A percentile compares a stretch with the other conserved stretches of the same genome.
Evolutionary conservation across 345 rosid genomes (phyloP).

Genomic region (Aquilaria malaccensis): DNA sequence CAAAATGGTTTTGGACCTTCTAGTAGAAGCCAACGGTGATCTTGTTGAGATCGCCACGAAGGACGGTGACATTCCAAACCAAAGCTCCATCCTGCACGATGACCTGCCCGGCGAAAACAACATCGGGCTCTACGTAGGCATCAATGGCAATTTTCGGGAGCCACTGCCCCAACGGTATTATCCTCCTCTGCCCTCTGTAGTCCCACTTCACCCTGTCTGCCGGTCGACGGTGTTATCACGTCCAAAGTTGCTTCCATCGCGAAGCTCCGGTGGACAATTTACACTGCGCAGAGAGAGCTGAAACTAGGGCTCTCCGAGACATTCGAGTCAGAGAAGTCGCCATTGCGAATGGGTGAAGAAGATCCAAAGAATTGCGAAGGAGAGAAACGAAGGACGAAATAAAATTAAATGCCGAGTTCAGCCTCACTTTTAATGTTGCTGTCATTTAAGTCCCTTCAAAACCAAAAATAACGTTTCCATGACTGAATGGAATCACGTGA

Average conservation of each 20-base stretch:
- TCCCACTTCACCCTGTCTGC: slow-evolving; percentile 93
- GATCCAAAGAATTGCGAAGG: slow-evolving; percentile 2
- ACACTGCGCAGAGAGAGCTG: slow-evolving; percentile 3
- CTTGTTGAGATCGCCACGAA: slow-evolving; percentile 96
- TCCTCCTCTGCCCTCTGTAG: slow-evolving; percentile 90
- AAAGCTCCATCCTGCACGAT: slow-evolving; percentile 80
- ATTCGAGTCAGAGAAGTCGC: slow-evolving; percentile 51
- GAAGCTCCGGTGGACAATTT: slow-evolving; percentile 22
- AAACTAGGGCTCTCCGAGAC: slow-evolving; percentile 33
- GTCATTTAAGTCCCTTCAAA: no score
- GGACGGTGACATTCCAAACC: slow-evolving; percentile 86
- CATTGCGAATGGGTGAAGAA: slow-evolving; percentile 20
- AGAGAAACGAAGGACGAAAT: slow-evolving; percentile 4
- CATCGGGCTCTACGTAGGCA: slow-evolving; percentile 90
- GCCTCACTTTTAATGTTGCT: no score
- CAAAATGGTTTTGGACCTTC: slow-evolving; percentile 65
- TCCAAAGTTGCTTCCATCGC: slow-evolving; percentile 29
- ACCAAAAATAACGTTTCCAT: no score
- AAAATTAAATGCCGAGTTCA: not conserved
- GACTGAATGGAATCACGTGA: no score
- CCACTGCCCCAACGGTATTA: slow-evolving; percentile 94
- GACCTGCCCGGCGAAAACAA: slow-evolving; percentile 89
- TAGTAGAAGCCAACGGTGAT: slow-evolving; percentile 88
- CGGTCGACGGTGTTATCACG: slow-evolving; percentile 41
- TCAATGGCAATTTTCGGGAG: slow-evolving; percentile 90